Base-by-base conservation (phyloP, 2,329 filamentous ascomycete species). In the Dactylellina cionopaga region DNA sequence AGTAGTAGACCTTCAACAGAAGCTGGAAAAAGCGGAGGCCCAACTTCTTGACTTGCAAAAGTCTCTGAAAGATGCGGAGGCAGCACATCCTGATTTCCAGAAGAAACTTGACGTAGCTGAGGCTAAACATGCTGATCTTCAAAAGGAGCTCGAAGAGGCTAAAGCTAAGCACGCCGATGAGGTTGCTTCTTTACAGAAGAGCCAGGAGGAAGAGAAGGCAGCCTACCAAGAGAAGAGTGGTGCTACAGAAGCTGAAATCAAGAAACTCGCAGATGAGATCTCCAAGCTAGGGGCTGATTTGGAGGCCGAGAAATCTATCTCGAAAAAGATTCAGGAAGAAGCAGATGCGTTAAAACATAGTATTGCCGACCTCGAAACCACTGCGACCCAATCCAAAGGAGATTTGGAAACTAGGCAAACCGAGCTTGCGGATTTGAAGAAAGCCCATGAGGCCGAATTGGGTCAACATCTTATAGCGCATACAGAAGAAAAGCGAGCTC, bases 371-470 rank as follows among this genome's bases (percentile, higher is more conserved):
- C 68, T 72, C 19, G 65, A 71, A 29, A 63, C 11, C n/a, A 63
- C 13, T 24, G 59, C 68, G n/a, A 39, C 68, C n/a, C 68, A 65
- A 43, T 72, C 68, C 2, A 65, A 65, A 37, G 68, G 52, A 5
- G 68, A 72, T n/a, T 25, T 72, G 27, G 68, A 72, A 29, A 59
- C 51, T 19, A 24, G 68, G 29, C 59, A 65, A 25, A 59, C 68
- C 13, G 59, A 64, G 31, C 49, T 72, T 41, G 9, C 39, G 10
- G 59, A 65, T 4, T 29, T 72, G 5, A 72, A 65, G 54, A 59
- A 56, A 41, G 35, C 59, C 9, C 68, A 72, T 33, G 68, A 72
- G 15, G 52, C 51, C 17, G 68, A 72, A 22, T 25, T 72, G 1
- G 60, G 31, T 15, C 46, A 65, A 31, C 68, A 72, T n/a, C 59